Evolutionary conservation across 2,329 filamentous ascomycete genomes (phyloP).

Genomic region (Aspergillus tubingensis): DNA sequence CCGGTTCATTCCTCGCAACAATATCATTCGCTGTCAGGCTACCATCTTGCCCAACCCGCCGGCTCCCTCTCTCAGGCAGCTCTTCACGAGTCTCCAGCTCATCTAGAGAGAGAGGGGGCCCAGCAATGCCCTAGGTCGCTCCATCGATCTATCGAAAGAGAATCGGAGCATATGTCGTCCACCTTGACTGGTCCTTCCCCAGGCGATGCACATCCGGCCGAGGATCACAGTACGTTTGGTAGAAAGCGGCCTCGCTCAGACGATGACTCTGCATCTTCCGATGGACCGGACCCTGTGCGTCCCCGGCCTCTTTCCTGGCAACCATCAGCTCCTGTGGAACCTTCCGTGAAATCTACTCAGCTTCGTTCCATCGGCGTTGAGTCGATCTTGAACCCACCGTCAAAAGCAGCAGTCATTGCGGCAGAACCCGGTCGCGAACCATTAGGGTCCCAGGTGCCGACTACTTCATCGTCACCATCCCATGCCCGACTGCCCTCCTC

Average conservation of each 20-base stretch:
- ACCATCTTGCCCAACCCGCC: conserved; percentile 24
- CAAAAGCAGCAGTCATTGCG: conserved; percentile 26
- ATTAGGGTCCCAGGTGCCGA: conserved; percentile 23
- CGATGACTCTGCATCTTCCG: conserved; percentile 20
- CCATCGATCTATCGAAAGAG: conserved; percentile 30
- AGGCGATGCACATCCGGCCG: conserved; percentile 29
- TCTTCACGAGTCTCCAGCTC: conserved; percentile 34
- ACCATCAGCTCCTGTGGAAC: conserved; percentile 39
- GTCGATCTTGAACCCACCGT: conserved; percentile 43
- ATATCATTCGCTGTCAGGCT: conserved; percentile 34
- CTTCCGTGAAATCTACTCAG: conserved; percentile 32
- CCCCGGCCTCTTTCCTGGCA: conserved; percentile 39
- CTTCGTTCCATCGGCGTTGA: conserved; percentile 44
- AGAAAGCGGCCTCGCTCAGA: conserved; percentile 25
- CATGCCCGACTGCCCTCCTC: conserved; percentile 34
- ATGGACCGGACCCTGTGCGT: conserved; percentile 29
- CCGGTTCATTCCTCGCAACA: conserved; percentile 34
- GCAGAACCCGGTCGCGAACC: conserved; percentile 26
- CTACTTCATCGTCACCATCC: conserved; percentile 16
- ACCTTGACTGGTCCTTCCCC: conserved; percentile 32
- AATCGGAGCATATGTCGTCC: conserved; percentile 44
- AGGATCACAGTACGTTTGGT: conserved; percentile 25
- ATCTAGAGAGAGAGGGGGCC: conserved; percentile 42
- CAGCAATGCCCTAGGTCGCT: conserved; percentile 40
- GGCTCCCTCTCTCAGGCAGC: conserved; percentile 42